Evolutionary conservation across 2,329 filamentous ascomycete species (phyloP), one percentile per base, ranked within the genome.

Genomic region (Albophoma yamanashiensis): DNA sequence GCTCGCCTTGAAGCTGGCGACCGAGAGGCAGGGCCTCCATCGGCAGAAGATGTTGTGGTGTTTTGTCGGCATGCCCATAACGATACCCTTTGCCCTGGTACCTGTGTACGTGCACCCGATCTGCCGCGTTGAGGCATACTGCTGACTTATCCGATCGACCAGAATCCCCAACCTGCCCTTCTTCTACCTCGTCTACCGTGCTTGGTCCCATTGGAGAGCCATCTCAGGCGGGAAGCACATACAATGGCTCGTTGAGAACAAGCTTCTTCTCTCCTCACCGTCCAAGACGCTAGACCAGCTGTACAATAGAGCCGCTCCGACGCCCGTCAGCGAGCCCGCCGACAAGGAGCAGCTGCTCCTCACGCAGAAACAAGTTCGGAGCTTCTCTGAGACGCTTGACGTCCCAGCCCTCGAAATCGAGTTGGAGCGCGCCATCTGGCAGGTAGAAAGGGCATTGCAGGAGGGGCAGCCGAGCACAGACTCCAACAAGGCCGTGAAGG

Each of bases 81-180:
- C 89, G 57, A 82, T 86, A 1, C 94, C 94, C 0, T 85, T 97
- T 72, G 92, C 86, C 4, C 75, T 97, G 55, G 78, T 99, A 52
- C 94, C 94, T 55, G 71, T 97, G 91, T 95, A 83, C 75, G 90
- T 78, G 59, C 45, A 58, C 42, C 22, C 43, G 27, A 31, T 25
- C 50, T 20, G 20, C 27, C n/a, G n/a, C 15, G 47, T 15, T 12
- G 38, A 56, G 22, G 8, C 42, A 36, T 8, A 20, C 58, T 31
- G 40, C 52, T 52, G 27, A 36, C 20, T 11, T 20, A 9, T 22
- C 25, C 9, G 25, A 58, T 56, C 34, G 61, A 53, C 52, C 15
- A 95, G 91, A 63, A 82, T 97, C 64, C 92, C 93, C 42, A 97
- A 99, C 71, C 79, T 99, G 15, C 94, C 94, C 22, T 97, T 97